Base-by-base conservation (phyloP, 768 basidiomycete species). In the Pleurotus tuber-regium region DNA sequence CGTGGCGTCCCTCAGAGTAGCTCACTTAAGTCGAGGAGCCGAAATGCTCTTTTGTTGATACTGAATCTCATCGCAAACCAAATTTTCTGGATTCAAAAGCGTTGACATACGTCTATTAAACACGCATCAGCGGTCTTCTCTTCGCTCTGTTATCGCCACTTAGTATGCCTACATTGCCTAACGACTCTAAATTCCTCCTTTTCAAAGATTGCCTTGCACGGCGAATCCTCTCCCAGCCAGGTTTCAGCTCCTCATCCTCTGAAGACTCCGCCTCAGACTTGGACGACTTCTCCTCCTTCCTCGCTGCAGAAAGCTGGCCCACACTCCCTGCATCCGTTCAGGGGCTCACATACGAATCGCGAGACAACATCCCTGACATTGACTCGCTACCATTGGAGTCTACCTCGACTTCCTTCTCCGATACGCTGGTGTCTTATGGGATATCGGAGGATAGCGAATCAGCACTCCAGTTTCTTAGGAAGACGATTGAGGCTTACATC, bases 251-350 rank as follows among this genome's bases (percentile, higher is more conserved):
- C 16, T 44, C 43, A 7, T 52, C 60, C 29, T 42, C 48, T 28
- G 55, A 57, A 5, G 61, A 59, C 35, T 59, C 63, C 7, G 59
- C 59, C 26, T 62, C 66, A 25, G 67, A 70, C 4, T 67, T 83
- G 1, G 77, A 79, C 61, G 82, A 84, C 1, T 83, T 82, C 57
- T 63, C 73, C 0, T 68, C 70, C 0, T 84, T 79, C 55, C 73
- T 83, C 7, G 77, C 78, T 2, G 54, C 64, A 2, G 80, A 83
- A 62, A 61, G 73, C 3, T 83, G 80, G 79, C 53, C 68, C 11
- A 59, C 63, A 7, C 63, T 83, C 3, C 76, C 80, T 2, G 9
- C 19, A 3, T 14, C 57, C 3, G 55, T 78, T 5, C 70, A 66
- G 31, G 52, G 52, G 0, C 72, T 73, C 0, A 69, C 76, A 8